Percentiles rank a stretch among this genome's conserved stretches.
Conservation (phyloP, 139 green algal genomes). For the Zygnema cylindricum region DNA sequence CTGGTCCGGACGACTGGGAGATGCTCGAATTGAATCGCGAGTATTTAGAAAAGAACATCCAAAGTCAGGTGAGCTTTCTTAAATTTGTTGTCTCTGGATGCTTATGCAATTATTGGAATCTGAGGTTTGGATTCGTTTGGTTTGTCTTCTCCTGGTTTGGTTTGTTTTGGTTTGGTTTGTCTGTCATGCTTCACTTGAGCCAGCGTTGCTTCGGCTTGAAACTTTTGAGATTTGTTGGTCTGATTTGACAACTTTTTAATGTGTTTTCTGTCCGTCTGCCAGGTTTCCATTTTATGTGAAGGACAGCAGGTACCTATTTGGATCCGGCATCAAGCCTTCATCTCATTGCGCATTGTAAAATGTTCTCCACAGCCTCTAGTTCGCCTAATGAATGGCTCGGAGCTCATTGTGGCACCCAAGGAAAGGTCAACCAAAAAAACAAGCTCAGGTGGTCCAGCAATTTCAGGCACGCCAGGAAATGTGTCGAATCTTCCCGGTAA, state of each 20-base stretch:
- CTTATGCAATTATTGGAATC: too few relatives aligned
- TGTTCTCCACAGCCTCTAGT: constrained; percentile 60
- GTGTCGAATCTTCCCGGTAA: background rate
- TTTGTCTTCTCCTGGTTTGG: too few relatives aligned
- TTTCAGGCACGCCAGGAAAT: background rate
- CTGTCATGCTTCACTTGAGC: too few relatives aligned
- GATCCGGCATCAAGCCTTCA: constrained; percentile 56
- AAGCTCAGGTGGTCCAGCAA: background rate
- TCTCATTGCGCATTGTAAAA: constrained; percentile 18
- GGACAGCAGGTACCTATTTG: constrained; percentile 78
- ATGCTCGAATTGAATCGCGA: constrained; percentile 80
- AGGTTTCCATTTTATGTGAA: constrained; percentile 75
- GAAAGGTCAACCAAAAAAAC: constrained; percentile 10
- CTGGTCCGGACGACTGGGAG: constrained; percentile 82
- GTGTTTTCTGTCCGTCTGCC: background rate
- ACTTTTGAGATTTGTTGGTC: too few relatives aligned
- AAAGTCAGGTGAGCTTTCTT: constrained; percentile 60
- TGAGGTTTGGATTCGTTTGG: too few relatives aligned
- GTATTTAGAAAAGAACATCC: constrained; percentile 79
- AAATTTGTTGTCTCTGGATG: too few relatives aligned
- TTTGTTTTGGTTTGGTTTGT: too few relatives aligned
- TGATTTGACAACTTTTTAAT: background rate
- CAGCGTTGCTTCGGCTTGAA: too few relatives aligned
- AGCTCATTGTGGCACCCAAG: constrained; percentile 80
- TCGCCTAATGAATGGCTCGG: constrained; percentile 69